Evolutionary conservation across 2,329 filamentous ascomycete genomes (phyloP).

Genomic region (Talaromyces amestolkiae): DNA sequence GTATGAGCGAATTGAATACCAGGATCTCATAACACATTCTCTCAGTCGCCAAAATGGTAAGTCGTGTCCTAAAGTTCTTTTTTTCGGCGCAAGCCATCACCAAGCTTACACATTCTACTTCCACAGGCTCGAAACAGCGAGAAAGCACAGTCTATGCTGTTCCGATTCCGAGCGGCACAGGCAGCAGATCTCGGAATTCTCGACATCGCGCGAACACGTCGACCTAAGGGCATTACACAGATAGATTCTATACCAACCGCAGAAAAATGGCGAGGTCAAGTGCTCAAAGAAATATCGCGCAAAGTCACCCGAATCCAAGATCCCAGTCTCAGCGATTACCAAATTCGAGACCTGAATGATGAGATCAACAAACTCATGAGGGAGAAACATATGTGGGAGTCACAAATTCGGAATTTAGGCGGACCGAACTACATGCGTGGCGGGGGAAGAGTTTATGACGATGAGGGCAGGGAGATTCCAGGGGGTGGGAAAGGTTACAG

Average conservation of each 20-base stretch:
- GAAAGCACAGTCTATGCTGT: constrained; percentile 99
- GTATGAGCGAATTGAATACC: not conserved
- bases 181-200: constrained; percentile 94
- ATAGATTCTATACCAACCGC: constrained; percentile 79
- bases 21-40: not conserved
- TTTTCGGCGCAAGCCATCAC: constrained; percentile 1
- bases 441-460: constrained; percentile 68
- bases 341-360: constrained; percentile 96
- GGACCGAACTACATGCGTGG: constrained; percentile 94
- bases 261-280: constrained; percentile 98
- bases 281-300: constrained; percentile 93
- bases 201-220: constrained; percentile 82
- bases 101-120: not conserved
- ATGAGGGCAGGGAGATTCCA: constrained; percentile 67
- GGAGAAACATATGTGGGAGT: constrained; percentile 99
- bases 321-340: constrained; percentile 84
- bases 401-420: constrained; percentile 91
- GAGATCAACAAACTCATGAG: constrained; percentile 99
- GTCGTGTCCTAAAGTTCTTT: not conserved
- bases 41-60: not conserved
- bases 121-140: constrained; percentile 87
- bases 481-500: constrained; percentile 83
- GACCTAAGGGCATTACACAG: constrained; percentile 86
- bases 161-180: constrained; percentile 97
- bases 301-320: constrained; percentile 98